Base-by-base conservation (phyloP, 495 filamentous ascomycete species). In the Penicillium odoratum region DNA sequence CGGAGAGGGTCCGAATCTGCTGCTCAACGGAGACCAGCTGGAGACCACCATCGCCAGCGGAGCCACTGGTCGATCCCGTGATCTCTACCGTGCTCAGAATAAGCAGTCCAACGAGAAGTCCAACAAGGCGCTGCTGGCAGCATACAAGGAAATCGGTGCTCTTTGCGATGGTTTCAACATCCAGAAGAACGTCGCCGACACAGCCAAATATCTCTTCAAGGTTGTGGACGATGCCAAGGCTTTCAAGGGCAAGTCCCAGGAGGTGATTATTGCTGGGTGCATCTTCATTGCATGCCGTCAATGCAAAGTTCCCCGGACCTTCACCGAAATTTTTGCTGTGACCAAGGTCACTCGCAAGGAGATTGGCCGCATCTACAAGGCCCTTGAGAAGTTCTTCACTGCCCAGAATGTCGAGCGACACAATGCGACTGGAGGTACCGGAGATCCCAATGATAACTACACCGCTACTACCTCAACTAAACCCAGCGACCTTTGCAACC, bases 221-320 rank as follows among this genome's bases (percentile, higher is more conserved):
- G 78, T 91, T 48, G 88, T 93, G 15, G 90, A 97, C 52, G 93
- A 98, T 65, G 88, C 85, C 59, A 93, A 93, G 72, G 83, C 89
- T 3, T 91, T 98, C 78, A 96, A 95, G 78, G 92, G 93, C 64
- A 98, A 98, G 74, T 90, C 91, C 0, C 88, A 91, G 57, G 93
- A 98, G 62, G 91, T 91, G 47, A 87, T 98, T 56, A 93, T 96
- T 51, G 95, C 94, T 8, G 91, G 92, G 3, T 97, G 93, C 71
- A 93, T 98, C 72, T 97, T 98, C 78, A 92, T 98, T 66, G 93
- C 94, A 26, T 97, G 93, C 69, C 92, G 94, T 34, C 91, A 96
- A 73, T 88, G 87, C 66, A 83, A 85, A 60, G 88, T 92, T 18
- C 88, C 89, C 3, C 87, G 95, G 51, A 96, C 91, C 1, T 98